Evolutionary conservation across 352 stramenopile genomes (phyloP), one percentile per base, ranked within the genome.

Genomic region (Pseudoperonospora humuli): DNA sequence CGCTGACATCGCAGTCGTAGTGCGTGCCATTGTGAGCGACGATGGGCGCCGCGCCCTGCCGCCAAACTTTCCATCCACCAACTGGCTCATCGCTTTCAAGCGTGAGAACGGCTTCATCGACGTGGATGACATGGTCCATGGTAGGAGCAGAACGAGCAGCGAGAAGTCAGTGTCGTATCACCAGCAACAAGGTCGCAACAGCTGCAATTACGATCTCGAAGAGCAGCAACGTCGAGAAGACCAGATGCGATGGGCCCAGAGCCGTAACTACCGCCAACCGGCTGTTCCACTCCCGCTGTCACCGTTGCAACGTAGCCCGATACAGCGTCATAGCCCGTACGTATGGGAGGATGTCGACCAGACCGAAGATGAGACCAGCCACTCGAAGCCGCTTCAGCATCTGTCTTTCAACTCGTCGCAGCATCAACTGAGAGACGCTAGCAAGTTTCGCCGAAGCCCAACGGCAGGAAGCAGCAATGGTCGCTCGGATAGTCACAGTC

Each of bases 21-120:
- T 75, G 37, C 75, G 75, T n/a, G 51, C 64, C 19, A 64, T 86
- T 42, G 67, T 66, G 7, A 57, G 67, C 19, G 57, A 64, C 19
- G 67, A 69, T 28, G 65, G 62, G 7, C 60, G 57, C 7, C 59
- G 66, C 9, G 25, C 53, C 5, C 62, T 86, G 10, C 64, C 71
- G 3, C 9, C 52, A 3, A 58, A 67, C 31, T 84, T 86, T 23
- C 69, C 75, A 5, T 57, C 57, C 5, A 49, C 46, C 2, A 36
- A 50, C 13, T 86, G 75, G 75, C 68, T 86, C 34, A 20, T 57
- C 29, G 50, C 50, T 31, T 84, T 84, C 38, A 81, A 81, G 49
- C 61, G 62, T 8, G 56, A 72, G 15, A 75, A 86, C 36, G 60
- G 63, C 14, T 66, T 85, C 27, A 24, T 54, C 7, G 48, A 58